Evolutionary conservation across 305 asterid genomes (phyloP), one percentile per base, ranked within the genome.

Genomic region (Ilex paraguariensis): DNA sequence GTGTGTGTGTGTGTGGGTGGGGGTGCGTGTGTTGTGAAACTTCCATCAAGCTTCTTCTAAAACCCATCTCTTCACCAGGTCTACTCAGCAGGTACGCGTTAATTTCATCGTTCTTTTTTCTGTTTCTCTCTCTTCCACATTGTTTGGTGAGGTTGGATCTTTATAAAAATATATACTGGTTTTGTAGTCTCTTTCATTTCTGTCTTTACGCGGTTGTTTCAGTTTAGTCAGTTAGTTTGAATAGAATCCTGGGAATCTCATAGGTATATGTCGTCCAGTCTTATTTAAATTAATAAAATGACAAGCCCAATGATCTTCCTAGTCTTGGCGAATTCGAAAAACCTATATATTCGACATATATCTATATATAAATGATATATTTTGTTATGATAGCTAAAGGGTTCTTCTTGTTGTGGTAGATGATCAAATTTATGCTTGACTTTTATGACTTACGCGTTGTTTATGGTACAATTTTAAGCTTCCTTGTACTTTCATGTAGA

Each of bases 401-500:
- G 64, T 59, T 75, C 57, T 49, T 62, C 70, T 67, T 64, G 45
- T 7, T 57, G 51, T 61, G 50, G 62, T 59, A 58, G 50, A 31
- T 17, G 17, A 66, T 62, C 31, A 45, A 16, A 66, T 48, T 53
- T 62, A 50, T 54, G 71, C 73, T 79, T 82, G 95, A 81, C 88
- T 80, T 80, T 13, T 65, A 66, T 51, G 75, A 66, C 68, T 49
- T 58, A 40, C 70, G 70, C 75, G 73, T 71, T 58, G 40, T 52
- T 69, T 71, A 56, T 69, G 59, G 57, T 67, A 58, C 32, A 39
- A 21, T 12, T 52, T 66, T 90, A 82, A 81, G 75, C 76, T 87
- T 84, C 87, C 68, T 46, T 70, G 84, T 57, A 79, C 73, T 77
- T 87, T 81, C 91, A 65, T 57, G 56, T 50, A n/a, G 53, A 58